A percentile compares a stretch with the other conserved stretches of the same genome.
phyloP scores from a whole-genome alignment of 306 rosid genomes.

The Cicer arietinum region DNA sequence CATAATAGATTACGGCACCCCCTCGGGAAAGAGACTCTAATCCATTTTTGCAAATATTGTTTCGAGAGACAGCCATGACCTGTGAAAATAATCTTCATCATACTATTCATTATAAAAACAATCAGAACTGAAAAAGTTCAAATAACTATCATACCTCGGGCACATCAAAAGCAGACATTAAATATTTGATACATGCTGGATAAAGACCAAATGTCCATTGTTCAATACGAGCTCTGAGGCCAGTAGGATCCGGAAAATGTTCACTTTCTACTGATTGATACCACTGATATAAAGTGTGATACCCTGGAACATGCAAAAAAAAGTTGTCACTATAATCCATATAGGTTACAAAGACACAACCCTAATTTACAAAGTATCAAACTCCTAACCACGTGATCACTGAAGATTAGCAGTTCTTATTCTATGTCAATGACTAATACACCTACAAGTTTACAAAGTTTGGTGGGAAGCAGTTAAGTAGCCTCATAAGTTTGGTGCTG shows the following conservation, averaged over 20 bases:
- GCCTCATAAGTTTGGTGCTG: constrained; percentile 5
- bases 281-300: constrained; percentile 93
- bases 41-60: constrained; percentile 87
- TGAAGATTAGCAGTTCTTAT: constrained; percentile 12
- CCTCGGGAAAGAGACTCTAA: constrained; percentile 79
- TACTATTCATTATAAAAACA: constrained; percentile 5
- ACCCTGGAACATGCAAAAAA: constrained; percentile 59
- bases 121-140: constrained; percentile 2
- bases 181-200: constrained; percentile 97
- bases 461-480: background rate
- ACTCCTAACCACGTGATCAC: background rate
- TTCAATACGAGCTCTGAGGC: constrained; percentile 92
- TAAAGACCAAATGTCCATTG: constrained; percentile 97
- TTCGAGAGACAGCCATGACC: constrained; percentile 97
- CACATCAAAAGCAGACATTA: constrained; percentile 96
- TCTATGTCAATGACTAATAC: background rate
- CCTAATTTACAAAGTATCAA: constrained; percentile 13
- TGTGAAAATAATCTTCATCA: constrained; percentile 46
- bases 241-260: constrained; percentile 98
- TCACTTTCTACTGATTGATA: constrained; percentile 83
- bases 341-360: constrained; percentile 3
- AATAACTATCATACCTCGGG: constrained; percentile 77
- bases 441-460: background rate
- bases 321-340: constrained; percentile 13
- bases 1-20: constrained; percentile 77